phyloP scores from a whole-genome alignment of 345 rosid species.

The Salix udensis region DNA sequence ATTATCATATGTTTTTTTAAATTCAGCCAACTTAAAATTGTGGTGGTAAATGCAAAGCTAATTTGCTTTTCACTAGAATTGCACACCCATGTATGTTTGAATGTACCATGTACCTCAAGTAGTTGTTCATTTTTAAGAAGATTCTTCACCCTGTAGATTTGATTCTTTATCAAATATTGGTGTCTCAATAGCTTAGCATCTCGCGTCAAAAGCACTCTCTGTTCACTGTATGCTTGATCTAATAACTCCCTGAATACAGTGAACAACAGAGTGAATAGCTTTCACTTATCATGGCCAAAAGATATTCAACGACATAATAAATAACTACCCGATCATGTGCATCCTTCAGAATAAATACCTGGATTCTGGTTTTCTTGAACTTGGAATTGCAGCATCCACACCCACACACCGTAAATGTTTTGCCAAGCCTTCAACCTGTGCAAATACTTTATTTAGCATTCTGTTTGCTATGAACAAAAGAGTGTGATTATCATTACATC shows the following conservation, averaged over 20 bases:
- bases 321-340: background rate
- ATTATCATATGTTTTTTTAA: background rate
- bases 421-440: conserved; percentile 90
- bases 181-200: conserved; percentile 84
- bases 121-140: conserved; percentile 88
- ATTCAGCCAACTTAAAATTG: no score
- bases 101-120: conserved; percentile 57
- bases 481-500: no score
- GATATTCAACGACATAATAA: background rate
- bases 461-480: no score
- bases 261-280: background rate
- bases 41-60: background rate
- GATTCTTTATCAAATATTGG: conserved; percentile 67
- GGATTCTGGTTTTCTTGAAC: conserved; percentile 62
- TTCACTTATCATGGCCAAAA: background rate
- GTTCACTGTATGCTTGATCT: conserved; percentile 70
- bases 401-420: conserved; percentile 94
- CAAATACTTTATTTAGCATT: conserved; percentile 4
- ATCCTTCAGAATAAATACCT: conserved; percentile 44
- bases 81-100: background rate
- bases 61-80: background rate
- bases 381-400: conserved; percentile 80
- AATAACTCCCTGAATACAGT: conserved; percentile 59
- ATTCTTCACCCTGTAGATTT: conserved; percentile 71
- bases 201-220: conserved; percentile 77